These are phyloP conservation scores for Xylariaceae sp. DNA, from an alignment of 2,329 filamentous ascomycete species.

Conservation along the genomic window DNA sequence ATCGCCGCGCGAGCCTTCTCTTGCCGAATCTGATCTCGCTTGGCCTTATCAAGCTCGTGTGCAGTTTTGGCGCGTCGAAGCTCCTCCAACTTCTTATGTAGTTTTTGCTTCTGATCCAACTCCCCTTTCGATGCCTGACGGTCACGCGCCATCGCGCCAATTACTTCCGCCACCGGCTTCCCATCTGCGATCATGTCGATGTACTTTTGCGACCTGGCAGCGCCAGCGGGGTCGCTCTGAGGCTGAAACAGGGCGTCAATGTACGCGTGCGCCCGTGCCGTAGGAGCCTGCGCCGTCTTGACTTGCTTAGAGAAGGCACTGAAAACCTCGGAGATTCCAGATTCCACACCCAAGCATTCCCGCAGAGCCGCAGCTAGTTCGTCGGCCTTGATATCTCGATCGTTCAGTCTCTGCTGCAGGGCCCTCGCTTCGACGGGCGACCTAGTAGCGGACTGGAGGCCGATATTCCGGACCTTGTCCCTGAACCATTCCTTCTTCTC, in stretches of 20 bases:
- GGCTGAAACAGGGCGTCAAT: constrained; percentile 40
- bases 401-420: constrained; percentile 29
- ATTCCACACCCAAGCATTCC: constrained; percentile 23
- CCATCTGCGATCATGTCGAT: constrained; percentile 35
- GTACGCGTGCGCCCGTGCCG: constrained; percentile 37
- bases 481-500: constrained; percentile 52
- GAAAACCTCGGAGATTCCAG: constrained; percentile 27
- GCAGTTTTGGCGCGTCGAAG: constrained; percentile 45
- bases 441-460: constrained; percentile 26
- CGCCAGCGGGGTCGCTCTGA: constrained; percentile 30
- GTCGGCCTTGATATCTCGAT: constrained; percentile 25
- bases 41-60: constrained; percentile 31
- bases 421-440: constrained; percentile 24
- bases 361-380: constrained; percentile 28
- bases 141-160: constrained; percentile 32
- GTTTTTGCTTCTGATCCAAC: constrained; percentile 36
- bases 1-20: constrained; percentile 38
- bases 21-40: constrained; percentile 34
- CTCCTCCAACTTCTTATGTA: constrained; percentile 40
- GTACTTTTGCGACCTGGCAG: constrained; percentile 34
- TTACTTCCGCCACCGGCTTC: constrained; percentile 28
- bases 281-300: constrained; percentile 29
- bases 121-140: constrained; percentile 27
- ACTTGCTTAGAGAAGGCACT: constrained; percentile 32
- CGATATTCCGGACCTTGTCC: constrained; percentile 30